Percentiles rank a stretch among this genome's conserved stretches.
Evolutionary conservation across 202 grass and related monocot species (phyloP).

Genomic region (Zizania palustris): DNA sequence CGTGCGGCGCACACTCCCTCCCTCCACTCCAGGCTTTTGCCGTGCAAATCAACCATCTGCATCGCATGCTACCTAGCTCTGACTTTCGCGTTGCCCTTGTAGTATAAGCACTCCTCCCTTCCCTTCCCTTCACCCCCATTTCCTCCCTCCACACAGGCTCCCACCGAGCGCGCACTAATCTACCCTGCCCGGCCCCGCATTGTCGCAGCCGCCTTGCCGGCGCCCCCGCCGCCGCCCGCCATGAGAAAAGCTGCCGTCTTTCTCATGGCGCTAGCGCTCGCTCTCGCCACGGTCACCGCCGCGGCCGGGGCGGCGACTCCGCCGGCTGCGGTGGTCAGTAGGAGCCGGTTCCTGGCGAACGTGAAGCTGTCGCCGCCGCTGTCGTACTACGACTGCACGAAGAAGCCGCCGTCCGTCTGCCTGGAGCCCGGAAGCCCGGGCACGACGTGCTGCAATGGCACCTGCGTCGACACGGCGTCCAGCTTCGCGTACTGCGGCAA

Average conservation of each 20-base stretch:
- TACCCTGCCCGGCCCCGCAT: background rate
- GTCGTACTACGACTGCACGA: slow-evolving; percentile 33
- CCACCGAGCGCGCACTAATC: background rate
- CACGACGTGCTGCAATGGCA: slow-evolving; percentile 50
- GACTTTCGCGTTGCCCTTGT: slow-evolving; percentile 28
- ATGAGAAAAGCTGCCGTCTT: slow-evolving; percentile 53
- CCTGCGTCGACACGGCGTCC: slow-evolving; percentile 39
- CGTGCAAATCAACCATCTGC: slow-evolving; percentile 59
- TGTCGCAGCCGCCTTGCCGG: background rate
- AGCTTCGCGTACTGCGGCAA: slow-evolving; percentile 52
- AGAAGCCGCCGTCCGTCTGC: slow-evolving; percentile 47
- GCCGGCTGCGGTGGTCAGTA: background rate
- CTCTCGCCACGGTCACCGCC: background rate
- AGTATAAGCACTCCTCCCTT: slow-evolving; percentile 41
- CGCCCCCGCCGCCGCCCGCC: slow-evolving; percentile 11
- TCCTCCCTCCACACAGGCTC: slow-evolving; percentile 11
- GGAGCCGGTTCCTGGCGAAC: slow-evolving; percentile 52
- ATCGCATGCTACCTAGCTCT: slow-evolving; percentile 9
- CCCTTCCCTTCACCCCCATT: slow-evolving; percentile 26
- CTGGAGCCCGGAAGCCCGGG: slow-evolving; percentile 36
- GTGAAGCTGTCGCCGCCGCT: background rate
- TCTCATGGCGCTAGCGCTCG: slow-evolving; percentile 56
- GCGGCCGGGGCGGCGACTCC: too few species aligned
- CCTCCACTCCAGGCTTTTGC: slow-evolving; percentile 66
- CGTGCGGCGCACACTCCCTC: slow-evolving; percentile 55